Evolutionary conservation across 2,329 filamentous ascomycete genomes (phyloP), one percentile per base, ranked within the genome.

Genomic region (Thelonectria discophora): DNA sequence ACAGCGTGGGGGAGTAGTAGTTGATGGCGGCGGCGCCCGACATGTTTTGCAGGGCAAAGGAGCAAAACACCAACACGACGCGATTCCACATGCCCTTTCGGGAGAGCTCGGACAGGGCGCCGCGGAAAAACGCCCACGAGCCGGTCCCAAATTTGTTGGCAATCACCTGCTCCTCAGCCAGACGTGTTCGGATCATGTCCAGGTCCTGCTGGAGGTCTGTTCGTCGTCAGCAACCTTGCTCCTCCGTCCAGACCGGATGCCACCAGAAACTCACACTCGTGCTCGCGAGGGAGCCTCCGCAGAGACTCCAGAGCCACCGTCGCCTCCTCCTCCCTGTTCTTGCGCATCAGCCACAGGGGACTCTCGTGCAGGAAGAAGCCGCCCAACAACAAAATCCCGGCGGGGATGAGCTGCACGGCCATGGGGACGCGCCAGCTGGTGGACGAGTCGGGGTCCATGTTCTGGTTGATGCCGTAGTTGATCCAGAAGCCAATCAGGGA

Each of bases 401-500:
- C 76, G 6, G 82, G 82, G 3, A 82, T 72, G 15, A 85, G 76
- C 64, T 81, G 79, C 0, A 80, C 68, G 0, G 78, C 82, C 70
- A 84, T 80, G 7, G 82, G 82, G 40, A 84, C 78, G 7, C 80
- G 75, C 82, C 82, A 85, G 49, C 77, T 75, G 4, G 77, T 75
- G 2, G 73, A 58, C 15, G 69, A 72, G 3, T 47, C 63, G 40
- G 65, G 65, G 46, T 75, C 66, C 72, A 80, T 76, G 66, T 78
- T 75, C 60, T 77, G 71, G 57, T 77, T 77, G 63, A 81, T 79
- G 50, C 78, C 79, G 39, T 79, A 81, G 69, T 80, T 80, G 67
- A 81, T 80, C 78, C 79, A 81, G 71, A 87, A 87, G 12, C 85
- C 85, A 5, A 87, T 74, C 6, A 80, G 63, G 1, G 75, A 74